Percentiles rank a stretch among this genome's conserved stretches.
Evolutionary conservation across 2,329 filamentous ascomycete species (phyloP).

Genomic region (Verticillium nubilum): DNA sequence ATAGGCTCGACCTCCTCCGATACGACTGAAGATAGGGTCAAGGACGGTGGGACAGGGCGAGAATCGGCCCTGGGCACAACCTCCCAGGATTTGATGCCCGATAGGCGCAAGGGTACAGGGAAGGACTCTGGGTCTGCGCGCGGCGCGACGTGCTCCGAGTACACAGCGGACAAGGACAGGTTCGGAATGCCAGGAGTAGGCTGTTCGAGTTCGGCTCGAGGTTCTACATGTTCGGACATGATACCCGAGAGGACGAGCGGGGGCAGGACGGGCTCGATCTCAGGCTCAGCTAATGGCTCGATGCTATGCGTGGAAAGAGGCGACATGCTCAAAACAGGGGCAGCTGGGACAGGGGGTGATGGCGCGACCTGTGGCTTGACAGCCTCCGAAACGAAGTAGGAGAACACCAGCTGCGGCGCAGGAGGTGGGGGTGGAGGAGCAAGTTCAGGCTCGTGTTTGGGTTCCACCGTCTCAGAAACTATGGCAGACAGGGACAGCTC

Average conservation of each 20-base stretch:
- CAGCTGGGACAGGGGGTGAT: constrained; percentile 9
- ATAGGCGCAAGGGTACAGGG: constrained; percentile 24
- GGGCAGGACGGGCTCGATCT: constrained; percentile 18
- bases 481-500: constrained; percentile 10
- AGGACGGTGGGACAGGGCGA: constrained; percentile 15
- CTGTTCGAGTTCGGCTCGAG: constrained; percentile 17
- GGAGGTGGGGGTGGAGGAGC: constrained; percentile 10
- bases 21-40: constrained; percentile 31
- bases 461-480: constrained; percentile 22
- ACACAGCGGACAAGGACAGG: constrained; percentile 17
- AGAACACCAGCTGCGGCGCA: constrained; percentile 16
- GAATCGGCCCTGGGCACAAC: constrained; percentile 27
- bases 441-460: constrained; percentile 20
- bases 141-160: constrained; percentile 21
- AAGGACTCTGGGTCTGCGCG: constrained; percentile 14
- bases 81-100: constrained; percentile 35
- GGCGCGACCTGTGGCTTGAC: constrained; percentile 25
- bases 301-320: constrained; percentile 10
- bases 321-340: constrained; percentile 9
- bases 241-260: constrained; percentile 23
- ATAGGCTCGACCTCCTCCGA: constrained; percentile 33
- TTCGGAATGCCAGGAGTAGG: constrained; percentile 9
- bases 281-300: constrained; percentile 17
- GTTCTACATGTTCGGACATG: constrained; percentile 23
- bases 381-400: constrained; percentile 19